Percentiles rank a stretch among this genome's conserved stretches.
Evolutionary conservation across 352 stramenopile species (phyloP).

Genomic region (Aphanomyces euteiches): DNA sequence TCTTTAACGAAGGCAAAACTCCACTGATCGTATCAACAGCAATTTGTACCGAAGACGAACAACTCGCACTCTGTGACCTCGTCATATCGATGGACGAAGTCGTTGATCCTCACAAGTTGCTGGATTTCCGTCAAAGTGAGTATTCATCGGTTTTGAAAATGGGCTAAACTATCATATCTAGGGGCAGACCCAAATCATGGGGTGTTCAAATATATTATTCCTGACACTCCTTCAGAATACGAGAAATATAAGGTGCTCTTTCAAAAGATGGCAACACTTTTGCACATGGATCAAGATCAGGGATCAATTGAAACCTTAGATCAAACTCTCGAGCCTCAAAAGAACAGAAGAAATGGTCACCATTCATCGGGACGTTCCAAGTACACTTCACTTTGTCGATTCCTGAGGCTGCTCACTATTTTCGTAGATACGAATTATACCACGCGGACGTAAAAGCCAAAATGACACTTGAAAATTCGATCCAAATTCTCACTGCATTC

Average conservation of each 20-base stretch:
- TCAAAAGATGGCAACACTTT: slow-evolving; percentile 54
- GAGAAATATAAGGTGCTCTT: slow-evolving; percentile 65
- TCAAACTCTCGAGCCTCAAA: slow-evolving; percentile 18
- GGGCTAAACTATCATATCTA: neutral
- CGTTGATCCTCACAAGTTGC: slow-evolving; percentile 65
- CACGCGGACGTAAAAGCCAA: slow-evolving; percentile 61
- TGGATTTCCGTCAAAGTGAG: slow-evolving; percentile 51
- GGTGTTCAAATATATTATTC: slow-evolving; percentile 69
- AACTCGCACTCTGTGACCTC: slow-evolving; percentile 54
- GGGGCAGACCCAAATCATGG: slow-evolving; percentile 40
- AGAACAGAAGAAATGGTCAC: neutral
- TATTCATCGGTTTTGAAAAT: neutral
- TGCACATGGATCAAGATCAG: slow-evolving; percentile 42
- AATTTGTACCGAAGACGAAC: slow-evolving; percentile 53
- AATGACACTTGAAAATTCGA: slow-evolving; percentile 61
- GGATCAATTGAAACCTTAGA: slow-evolving; percentile 28
- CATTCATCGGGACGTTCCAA: slow-evolving; percentile 4
- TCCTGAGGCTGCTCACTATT: neutral
- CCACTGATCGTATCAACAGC: slow-evolving; percentile 79
- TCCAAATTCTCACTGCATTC: slow-evolving; percentile 64
- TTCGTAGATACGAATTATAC: slow-evolving; percentile 18
- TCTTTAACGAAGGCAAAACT: slow-evolving; percentile 50
- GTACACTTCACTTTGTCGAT: neutral
- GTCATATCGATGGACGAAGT: slow-evolving; percentile 77
- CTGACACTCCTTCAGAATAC: slow-evolving; percentile 36